Evolutionary conservation across 495 filamentous ascomycete genomes (phyloP).

Genomic region (Hypoxylon subgilvum): DNA sequence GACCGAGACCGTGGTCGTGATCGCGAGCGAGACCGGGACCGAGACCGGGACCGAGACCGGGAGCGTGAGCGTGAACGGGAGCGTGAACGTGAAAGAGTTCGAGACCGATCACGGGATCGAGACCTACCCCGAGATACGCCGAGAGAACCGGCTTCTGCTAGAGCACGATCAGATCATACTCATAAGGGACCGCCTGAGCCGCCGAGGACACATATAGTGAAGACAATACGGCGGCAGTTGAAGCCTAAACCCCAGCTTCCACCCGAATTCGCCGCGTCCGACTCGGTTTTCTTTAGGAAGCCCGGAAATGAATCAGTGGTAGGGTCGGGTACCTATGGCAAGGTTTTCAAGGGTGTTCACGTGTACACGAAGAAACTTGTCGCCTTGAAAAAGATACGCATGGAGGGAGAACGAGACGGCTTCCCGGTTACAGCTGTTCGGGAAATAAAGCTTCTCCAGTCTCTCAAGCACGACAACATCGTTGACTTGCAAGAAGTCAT

Average conservation of each 20-base stretch:
- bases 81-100: conserved; percentile 19
- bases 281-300: conserved; percentile 89
- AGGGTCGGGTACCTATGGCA: conserved; percentile 92
- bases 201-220: conserved; percentile 65
- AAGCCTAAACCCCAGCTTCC: conserved; percentile 75
- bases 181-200: conserved; percentile 54
- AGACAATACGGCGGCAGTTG: conserved; percentile 69
- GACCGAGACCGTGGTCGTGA: conserved; percentile 15
- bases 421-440: conserved; percentile 96
- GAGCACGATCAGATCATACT: conserved; percentile 56
- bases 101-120: conserved; percentile 48
- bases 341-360: conserved; percentile 97
- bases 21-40: conserved; percentile 4
- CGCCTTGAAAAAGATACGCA: conserved; percentile 82
- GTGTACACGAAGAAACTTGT: conserved; percentile 91
- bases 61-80: conserved; percentile 9
- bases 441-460: conserved; percentile 95
- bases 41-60: conserved; percentile 13
- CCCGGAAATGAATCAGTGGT: conserved; percentile 94
- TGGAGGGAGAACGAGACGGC: conserved; percentile 97
- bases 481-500: conserved; percentile 92
- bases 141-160: conserved; percentile 58
- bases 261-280: conserved; percentile 72
- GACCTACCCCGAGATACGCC: conserved; percentile 55
- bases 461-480: conserved; percentile 88